Percentiles rank a stretch among this genome's conserved stretches.
Evolutionary conservation across 31 red algal species (phyloP).

Genomic region (Asparagopsis taxiformis): DNA sequence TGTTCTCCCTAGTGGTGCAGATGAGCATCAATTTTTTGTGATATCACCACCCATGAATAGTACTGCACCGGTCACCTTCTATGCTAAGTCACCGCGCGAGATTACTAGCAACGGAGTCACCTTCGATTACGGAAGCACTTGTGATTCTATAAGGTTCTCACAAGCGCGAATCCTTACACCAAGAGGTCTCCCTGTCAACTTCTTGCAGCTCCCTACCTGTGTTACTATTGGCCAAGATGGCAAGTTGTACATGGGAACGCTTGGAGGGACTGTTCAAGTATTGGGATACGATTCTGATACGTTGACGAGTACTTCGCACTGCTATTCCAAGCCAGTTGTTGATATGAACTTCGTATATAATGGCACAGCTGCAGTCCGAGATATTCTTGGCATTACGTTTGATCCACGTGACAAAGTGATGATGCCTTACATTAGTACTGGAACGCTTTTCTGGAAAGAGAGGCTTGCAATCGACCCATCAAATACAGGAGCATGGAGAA

Average conservation of each 20-base stretch:
- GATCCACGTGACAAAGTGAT: conserved; percentile 21
- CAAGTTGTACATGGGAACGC: conserved; percentile 41
- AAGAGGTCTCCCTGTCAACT: conserved; percentile 16
- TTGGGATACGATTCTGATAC: conserved; percentile 18
- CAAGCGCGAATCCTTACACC: conserved; percentile 14
- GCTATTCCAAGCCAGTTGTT: conserved; percentile 21
- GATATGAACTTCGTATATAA: conserved; percentile 11
- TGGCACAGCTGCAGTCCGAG: conserved; percentile 2
- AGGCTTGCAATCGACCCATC: conserved; percentile 9
- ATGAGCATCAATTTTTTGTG: conserved; percentile 29
- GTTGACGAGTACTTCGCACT: conserved; percentile 28
- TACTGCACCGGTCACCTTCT: conserved; percentile 12
- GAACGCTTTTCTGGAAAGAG: conserved; percentile 36
- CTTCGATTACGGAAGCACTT: conserved; percentile 33
- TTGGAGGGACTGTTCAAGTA: conserved; percentile 32
- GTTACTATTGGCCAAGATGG: conserved; percentile 39
- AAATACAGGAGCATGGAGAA: conserved; percentile 33
- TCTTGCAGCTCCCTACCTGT: conserved; percentile 36
- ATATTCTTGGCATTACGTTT: conserved; percentile 41
- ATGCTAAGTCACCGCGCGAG: conserved; percentile 1
- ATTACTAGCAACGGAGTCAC: conserved; percentile 39
- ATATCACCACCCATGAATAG: conserved; percentile 14
- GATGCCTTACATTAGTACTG: conserved; percentile 29
- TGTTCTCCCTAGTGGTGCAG: background rate
- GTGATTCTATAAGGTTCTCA: conserved; percentile 36